Evolutionary conservation across 192 early-diverging fungal genomes (phyloP), one percentile per base, ranked within the genome.

Genomic region (Dissophora globulifera): DNA sequence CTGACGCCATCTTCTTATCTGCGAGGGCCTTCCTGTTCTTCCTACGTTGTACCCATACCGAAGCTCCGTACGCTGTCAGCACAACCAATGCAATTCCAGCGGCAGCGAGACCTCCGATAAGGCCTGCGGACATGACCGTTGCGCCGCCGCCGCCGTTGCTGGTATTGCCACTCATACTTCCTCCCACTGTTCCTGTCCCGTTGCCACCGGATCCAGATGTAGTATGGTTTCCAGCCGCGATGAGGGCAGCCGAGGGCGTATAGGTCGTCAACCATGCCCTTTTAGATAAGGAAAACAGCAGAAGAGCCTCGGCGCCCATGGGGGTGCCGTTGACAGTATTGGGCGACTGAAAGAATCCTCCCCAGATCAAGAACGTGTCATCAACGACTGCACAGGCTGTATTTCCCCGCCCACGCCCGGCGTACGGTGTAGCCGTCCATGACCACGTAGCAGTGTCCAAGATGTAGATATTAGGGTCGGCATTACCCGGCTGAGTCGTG

Each of bases 321-420:
- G 72, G 72, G 0, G 43, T 30, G 13, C 52, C 52, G 20, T 66
- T 61, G 20, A 43, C 5, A 32, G 43, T 57, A 23, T 62, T 76
- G 8, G 72, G 56, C 0, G 31, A 31, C 11, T 17, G 26, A 20
- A 47, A 56, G 22, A 76, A 76, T 25, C 72, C 72, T 16, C 72
- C 72, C 72, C 72, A 76, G 41, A 50, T 49, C 2, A 76, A 43
- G 19, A 76, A 56, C 0, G 64, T 62, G 30, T 76, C 58, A 32
- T 60, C 72, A 16, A 55, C 64, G 26, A 76, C 33, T 1, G 64
- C 29, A 52, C 72, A 76, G 17, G 57, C 62, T 23, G 51, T 13
- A 25, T 62, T 62, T 8, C 72, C 72, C 26, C 72, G 49, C 9
- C 57, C 58, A 25, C 23, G 48, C 1, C 58, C 58, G n/a, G 31